A percentile compares a stretch with the other conserved stretches of the same genome.
Conservation (phyloP, 371 early-diverging fungal species). For the Apophysomyces variabilis region DNA sequence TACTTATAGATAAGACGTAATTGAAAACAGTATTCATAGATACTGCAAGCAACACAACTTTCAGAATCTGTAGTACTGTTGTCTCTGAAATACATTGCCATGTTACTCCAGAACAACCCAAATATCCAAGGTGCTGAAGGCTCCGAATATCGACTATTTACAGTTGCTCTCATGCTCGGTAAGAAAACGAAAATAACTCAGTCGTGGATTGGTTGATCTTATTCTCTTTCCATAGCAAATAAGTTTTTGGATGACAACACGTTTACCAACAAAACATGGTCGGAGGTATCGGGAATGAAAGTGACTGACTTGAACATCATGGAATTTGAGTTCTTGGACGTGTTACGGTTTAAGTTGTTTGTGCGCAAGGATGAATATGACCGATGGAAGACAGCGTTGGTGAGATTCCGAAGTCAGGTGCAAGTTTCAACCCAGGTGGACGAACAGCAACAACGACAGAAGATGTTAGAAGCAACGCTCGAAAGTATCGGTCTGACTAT, state of each 20-base stretch:
- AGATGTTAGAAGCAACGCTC: slow-evolving; percentile 45
- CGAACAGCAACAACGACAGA: slow-evolving; percentile 47
- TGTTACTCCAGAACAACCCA: slow-evolving; percentile 64
- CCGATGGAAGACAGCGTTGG: slow-evolving; percentile 42
- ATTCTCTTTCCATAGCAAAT: slow-evolving; percentile 46
- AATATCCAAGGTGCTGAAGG: slow-evolving; percentile 70
- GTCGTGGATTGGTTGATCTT: neutral
- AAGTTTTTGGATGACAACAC: slow-evolving; percentile 75
- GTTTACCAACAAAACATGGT: slow-evolving; percentile 75
- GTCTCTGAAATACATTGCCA: slow-evolving; percentile 66
- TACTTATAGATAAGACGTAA: neutral
- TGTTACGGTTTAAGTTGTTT: slow-evolving; percentile 61
- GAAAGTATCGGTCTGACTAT: slow-evolving; percentile 42
- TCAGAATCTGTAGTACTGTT: slow-evolving; percentile 66
- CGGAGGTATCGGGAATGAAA: slow-evolving; percentile 69
- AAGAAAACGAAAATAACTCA: slow-evolving; percentile 12
- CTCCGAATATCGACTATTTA: slow-evolving; percentile 79
- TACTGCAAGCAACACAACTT: slow-evolving; percentile 64
- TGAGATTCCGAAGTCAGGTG: slow-evolving; percentile 43
- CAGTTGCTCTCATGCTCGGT: slow-evolving; percentile 76
- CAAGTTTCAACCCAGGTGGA: slow-evolving; percentile 37
- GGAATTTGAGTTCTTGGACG: slow-evolving; percentile 73
- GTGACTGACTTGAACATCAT: slow-evolving; percentile 69
- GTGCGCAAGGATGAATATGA: slow-evolving; percentile 64
- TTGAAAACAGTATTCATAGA: slow-evolving; percentile 24